Percentiles rank a stretch among this genome's conserved stretches.
Conservation (phyloP, 371 early-diverging fungal species). For the Massospora cicadina region DNA sequence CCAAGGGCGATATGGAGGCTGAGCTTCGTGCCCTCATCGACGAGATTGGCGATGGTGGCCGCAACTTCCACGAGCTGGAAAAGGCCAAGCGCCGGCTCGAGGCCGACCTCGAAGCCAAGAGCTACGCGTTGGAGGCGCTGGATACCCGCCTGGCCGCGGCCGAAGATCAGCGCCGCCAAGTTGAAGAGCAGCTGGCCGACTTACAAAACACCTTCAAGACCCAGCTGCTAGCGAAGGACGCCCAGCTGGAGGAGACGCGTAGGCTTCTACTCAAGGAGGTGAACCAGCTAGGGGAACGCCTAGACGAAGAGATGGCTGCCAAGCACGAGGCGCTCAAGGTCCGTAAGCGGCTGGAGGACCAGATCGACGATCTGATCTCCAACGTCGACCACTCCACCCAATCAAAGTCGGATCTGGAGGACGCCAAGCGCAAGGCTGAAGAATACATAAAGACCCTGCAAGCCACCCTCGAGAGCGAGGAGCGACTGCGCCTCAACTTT, state of each 20-base stretch:
- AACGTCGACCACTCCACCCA: conserved; percentile 33
- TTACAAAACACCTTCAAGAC: conserved; percentile 35
- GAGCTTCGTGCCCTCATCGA: conserved; percentile 52
- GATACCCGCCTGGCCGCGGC: conserved; percentile 26
- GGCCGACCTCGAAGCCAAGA: conserved; percentile 31
- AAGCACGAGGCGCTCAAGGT: conserved; percentile 33
- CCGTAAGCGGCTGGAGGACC: conserved; percentile 39
- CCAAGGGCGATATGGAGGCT: conserved; percentile 46
- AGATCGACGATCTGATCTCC: conserved; percentile 32
- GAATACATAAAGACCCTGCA: conserved; percentile 34
- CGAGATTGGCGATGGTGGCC: conserved; percentile 61
- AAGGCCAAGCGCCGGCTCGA: conserved; percentile 40
- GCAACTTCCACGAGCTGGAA: conserved; percentile 54
- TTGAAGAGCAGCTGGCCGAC: conserved; percentile 47
- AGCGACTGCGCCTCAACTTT: conserved; percentile 39
- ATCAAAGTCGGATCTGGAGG: conserved; percentile 47
- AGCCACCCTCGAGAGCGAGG: conserved; percentile 41
- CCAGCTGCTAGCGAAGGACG: conserved; percentile 46
- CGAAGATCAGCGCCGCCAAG: conserved; percentile 39
- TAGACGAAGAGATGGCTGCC: conserved; percentile 36
- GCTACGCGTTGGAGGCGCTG: conserved; percentile 41
- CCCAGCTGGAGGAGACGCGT: conserved; percentile 50
- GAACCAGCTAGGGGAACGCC: conserved; percentile 47
- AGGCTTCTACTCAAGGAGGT: conserved; percentile 54
- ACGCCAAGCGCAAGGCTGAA: conserved; percentile 38